phyloP scores from a whole-genome alignment of 2,329 filamentous ascomycete genomes.

The Apiospora marii region DNA sequence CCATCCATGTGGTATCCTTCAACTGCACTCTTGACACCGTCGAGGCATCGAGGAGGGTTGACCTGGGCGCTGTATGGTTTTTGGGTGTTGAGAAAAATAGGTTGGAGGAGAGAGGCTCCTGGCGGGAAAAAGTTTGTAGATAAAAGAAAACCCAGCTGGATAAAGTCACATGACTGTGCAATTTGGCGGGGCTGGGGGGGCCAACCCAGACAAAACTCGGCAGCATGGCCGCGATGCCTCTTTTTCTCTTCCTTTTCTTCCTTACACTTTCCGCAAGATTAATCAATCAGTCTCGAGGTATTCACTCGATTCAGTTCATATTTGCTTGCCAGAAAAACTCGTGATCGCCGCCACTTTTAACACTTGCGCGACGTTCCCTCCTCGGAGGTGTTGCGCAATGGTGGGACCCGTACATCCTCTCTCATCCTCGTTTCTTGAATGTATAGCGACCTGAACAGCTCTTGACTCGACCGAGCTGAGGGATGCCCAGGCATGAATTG shows the following conservation, averaged over 20 bases:
- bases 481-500: background rate
- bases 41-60: background rate
- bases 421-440: background rate
- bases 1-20: background rate
- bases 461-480: background rate
- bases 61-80: background rate
- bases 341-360: slow-evolving; percentile 39
- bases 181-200: background rate
- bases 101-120: background rate
- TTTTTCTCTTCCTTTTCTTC: slow-evolving; percentile 37
- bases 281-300: slow-evolving; percentile 65
- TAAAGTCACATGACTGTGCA: background rate
- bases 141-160: background rate
- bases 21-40: background rate
- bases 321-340: slow-evolving; percentile 64
- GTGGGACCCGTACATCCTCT: slow-evolving; percentile 40
- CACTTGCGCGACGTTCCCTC: slow-evolving; percentile 33
- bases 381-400: slow-evolving; percentile 36
- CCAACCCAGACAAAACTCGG: background rate
- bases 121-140: background rate
- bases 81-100: background rate
- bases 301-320: slow-evolving; percentile 64
- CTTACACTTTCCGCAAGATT: slow-evolving; percentile 63
- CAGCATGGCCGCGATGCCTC: background rate
- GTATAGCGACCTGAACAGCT: background rate